Conservation (phyloP, 768 basidiomycete genomes). For the Hortiboletus campestris region DNA sequence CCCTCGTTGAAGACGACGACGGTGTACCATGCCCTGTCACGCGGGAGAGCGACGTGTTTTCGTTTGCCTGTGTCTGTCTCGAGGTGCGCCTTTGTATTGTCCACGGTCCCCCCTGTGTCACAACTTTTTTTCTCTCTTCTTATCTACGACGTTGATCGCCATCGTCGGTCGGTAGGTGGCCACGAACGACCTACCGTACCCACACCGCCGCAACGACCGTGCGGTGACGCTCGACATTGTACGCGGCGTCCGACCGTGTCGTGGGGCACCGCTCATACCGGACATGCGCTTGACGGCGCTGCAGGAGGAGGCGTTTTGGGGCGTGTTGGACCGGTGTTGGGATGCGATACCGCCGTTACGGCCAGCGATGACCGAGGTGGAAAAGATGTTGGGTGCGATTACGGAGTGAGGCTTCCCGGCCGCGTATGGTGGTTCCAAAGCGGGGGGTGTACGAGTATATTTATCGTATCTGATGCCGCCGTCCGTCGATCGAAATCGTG, state of each 20-base stretch:
- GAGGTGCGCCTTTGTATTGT: constrained; percentile 37
- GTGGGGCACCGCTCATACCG: constrained; percentile 26
- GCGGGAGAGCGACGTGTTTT: constrained; percentile 56
- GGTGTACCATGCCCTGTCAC: constrained; percentile 43
- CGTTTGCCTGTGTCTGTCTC: constrained; percentile 57
- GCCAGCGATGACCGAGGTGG: constrained; percentile 44
- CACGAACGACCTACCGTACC: constrained; percentile 50
- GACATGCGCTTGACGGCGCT: constrained; percentile 14
- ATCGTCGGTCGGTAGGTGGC: constrained; percentile 37
- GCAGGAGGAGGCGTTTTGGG: constrained; percentile 41
- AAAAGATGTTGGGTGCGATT: constrained; percentile 9
- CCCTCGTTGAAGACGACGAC: constrained; percentile 51
- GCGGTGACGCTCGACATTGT: constrained; percentile 56
- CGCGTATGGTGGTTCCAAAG: neutral
- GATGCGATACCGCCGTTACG: constrained; percentile 34
- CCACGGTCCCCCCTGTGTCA: too few species aligned
- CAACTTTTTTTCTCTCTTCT: too few species aligned
- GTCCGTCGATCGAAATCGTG: neutral
- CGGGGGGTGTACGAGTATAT: neutral
- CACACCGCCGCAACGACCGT: constrained; percentile 53
- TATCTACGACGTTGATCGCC: too few species aligned
- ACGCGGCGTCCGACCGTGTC: constrained; percentile 47
- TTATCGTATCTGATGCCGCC: neutral
- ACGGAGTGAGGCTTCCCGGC: neutral
- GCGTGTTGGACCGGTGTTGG: constrained; percentile 48